Conservation (phyloP, 2,329 filamentous ascomycete genomes). For the Pseudogymnoascus sp. region DNA sequence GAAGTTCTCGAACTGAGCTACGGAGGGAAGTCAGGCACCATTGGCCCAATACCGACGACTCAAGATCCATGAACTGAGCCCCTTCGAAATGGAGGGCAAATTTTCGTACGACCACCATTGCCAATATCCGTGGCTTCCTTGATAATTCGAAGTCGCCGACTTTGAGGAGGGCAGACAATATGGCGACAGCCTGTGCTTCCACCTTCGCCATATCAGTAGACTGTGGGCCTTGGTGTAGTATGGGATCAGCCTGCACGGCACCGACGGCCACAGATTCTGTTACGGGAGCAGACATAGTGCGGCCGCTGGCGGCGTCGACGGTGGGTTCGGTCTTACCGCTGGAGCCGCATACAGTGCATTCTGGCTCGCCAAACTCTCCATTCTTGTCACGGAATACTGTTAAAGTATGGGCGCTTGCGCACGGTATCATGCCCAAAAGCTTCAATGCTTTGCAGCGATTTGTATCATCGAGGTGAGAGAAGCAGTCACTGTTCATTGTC, state of each 20-base stretch:
- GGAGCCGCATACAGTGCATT: slow-evolving; percentile 27
- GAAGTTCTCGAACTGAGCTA: slow-evolving; percentile 77
- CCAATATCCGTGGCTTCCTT: slow-evolving; percentile 56
- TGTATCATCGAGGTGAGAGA: slow-evolving; percentile 39
- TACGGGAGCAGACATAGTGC: not conserved
- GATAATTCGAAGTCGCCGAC: slow-evolving; percentile 41
- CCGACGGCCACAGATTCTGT: not conserved
- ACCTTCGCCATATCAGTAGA: slow-evolving; percentile 30
- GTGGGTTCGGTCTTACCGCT: slow-evolving; percentile 12
- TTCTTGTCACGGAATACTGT: slow-evolving; percentile 21
- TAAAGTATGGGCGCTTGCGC: slow-evolving; percentile 44
- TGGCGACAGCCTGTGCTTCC: slow-evolving; percentile 10
- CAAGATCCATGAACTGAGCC: slow-evolving; percentile 54
- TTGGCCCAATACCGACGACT: slow-evolving; percentile 60
- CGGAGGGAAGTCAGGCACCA: slow-evolving; percentile 76
- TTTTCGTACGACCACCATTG: slow-evolving; percentile 63
- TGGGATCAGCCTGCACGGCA: not conserved
- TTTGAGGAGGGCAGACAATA: not conserved
- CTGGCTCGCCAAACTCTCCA: slow-evolving; percentile 21
- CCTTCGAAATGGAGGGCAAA: slow-evolving; percentile 60
- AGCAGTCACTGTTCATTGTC: slow-evolving; percentile 30
- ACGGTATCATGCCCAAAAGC: slow-evolving; percentile 49
- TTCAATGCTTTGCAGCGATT: slow-evolving; percentile 46
- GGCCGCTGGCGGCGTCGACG: slow-evolving; percentile 8
- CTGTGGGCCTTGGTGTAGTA: not conserved